phyloP scores from a whole-genome alignment of 2,329 filamentous ascomycete genomes.

The Xenosphaeropsis pyriputrescens region DNA sequence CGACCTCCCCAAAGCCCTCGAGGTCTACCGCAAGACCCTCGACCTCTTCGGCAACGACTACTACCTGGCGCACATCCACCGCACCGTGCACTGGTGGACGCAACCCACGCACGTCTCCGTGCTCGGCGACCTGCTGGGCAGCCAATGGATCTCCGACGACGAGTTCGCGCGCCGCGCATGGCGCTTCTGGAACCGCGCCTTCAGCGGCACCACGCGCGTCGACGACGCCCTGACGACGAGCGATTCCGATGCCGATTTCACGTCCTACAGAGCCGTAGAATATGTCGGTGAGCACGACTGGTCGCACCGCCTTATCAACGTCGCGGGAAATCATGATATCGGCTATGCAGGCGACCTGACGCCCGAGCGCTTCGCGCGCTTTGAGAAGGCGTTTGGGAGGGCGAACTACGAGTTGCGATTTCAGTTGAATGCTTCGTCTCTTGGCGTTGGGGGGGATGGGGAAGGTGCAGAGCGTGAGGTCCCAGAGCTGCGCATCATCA shows the following conservation, averaged over 20 bases:
- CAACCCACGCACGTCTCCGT: conserved; percentile 77
- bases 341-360: conserved; percentile 91
- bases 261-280: conserved; percentile 1
- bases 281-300: conserved; percentile 34
- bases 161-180: conserved; percentile 65
- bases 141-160: conserved; percentile 80
- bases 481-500: conserved; percentile 66
- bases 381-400: conserved; percentile 73
- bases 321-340: conserved; percentile 91
- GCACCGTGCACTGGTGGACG: conserved; percentile 71
- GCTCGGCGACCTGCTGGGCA: conserved; percentile 81
- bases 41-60: conserved; percentile 90
- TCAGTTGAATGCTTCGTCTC: conserved; percentile 28
- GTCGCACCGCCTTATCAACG: conserved; percentile 69
- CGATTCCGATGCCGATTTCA: conserved; percentile 20
- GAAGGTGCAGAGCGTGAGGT: conserved; percentile 26
- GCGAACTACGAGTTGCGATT: conserved; percentile 83
- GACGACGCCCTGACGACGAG: conserved; percentile 37
- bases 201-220: conserved; percentile 52
- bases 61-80: conserved; percentile 87
- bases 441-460: conserved; percentile 17
- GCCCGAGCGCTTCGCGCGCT: conserved; percentile 58
- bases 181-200: conserved; percentile 71
- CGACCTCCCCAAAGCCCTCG: conserved; percentile 53
- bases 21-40: conserved; percentile 60